Percentiles rank a stretch among this genome's conserved stretches.
These are phyloP conservation scores for Boletus bicolor DNA, from an alignment of 768 basidiomycete species.

Conservation along the genomic window DNA sequence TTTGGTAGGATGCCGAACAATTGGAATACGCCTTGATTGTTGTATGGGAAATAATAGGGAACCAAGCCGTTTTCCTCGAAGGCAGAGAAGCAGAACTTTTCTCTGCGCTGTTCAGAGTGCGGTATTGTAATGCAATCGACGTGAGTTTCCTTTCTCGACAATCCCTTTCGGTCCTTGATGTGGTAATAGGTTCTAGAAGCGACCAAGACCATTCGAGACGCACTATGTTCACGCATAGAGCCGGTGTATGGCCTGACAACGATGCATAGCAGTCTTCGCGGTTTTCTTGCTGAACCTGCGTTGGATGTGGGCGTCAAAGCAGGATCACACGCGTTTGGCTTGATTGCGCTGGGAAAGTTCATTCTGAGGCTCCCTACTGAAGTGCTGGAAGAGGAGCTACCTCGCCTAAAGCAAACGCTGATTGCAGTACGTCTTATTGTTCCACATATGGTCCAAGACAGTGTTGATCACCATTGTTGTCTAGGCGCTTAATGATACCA, in stretches of 20 bases:
- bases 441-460: neutral
- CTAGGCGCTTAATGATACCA: slow-evolving; percentile 67
- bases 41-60: slow-evolving; percentile 79
- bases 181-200: slow-evolving; percentile 69
- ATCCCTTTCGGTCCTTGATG: neutral
- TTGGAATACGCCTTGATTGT: slow-evolving; percentile 79
- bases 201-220: slow-evolving; percentile 77
- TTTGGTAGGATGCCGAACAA: slow-evolving; percentile 52
- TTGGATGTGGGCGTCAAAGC: slow-evolving; percentile 56
- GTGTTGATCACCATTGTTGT: slow-evolving; percentile 1
- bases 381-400: slow-evolving; percentile 84
- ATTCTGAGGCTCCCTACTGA: slow-evolving; percentile 76
- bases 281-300: slow-evolving; percentile 55
- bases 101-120: slow-evolving; percentile 61
- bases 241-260: slow-evolving; percentile 85
- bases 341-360: slow-evolving; percentile 81
- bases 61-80: slow-evolving; percentile 70
- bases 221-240: slow-evolving; percentile 65
- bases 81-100: slow-evolving; percentile 79
- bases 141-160: slow-evolving; percentile 40
- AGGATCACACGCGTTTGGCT: slow-evolving; percentile 74
- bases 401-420: slow-evolving; percentile 67
- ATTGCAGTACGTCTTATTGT: slow-evolving; percentile 50
- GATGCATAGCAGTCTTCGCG: slow-evolving; percentile 67
- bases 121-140: slow-evolving; percentile 68